A percentile compares a stretch with the other conserved stretches of the same genome.
Evolutionary conservation across 768 basidiomycete genomes (phyloP).

Genomic region (Thelephora aurantiotincta): DNA sequence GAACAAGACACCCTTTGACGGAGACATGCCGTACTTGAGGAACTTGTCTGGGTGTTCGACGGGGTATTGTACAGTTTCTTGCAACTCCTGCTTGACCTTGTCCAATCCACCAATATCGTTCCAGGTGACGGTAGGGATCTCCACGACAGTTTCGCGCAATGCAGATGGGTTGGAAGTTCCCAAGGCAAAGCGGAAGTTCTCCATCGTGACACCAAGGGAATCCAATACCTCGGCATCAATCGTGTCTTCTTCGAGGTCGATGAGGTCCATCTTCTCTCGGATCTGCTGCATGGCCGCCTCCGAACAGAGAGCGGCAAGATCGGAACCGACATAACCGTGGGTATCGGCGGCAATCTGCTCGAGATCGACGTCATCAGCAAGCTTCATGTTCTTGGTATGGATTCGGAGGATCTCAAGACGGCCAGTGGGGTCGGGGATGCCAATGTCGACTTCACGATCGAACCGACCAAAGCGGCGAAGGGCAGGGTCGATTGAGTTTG

Average conservation of each 20-base stretch:
- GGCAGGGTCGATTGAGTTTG: slow-evolving; percentile 98
- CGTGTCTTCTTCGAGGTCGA: slow-evolving; percentile 92
- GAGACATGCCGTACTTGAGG: slow-evolving; percentile 99
- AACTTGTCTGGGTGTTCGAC: slow-evolving; percentile 99
- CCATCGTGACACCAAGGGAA: slow-evolving; percentile 98
- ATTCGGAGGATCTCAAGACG: slow-evolving; percentile 98
- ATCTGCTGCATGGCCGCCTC: slow-evolving; percentile 99
- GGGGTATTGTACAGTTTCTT: slow-evolving; percentile 99
- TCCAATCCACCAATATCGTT: slow-evolving; percentile 99
- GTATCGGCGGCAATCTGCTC: slow-evolving; percentile 99
- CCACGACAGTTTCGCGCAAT: slow-evolving; percentile 97
- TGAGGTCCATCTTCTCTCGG: slow-evolving; percentile 98
- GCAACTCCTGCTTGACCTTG: slow-evolving; percentile 97
- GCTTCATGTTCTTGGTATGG: slow-evolving; percentile 99
- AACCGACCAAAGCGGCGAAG: slow-evolving; percentile 98
- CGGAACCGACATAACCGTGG: slow-evolving; percentile 98
- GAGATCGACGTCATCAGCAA: slow-evolving; percentile 90
- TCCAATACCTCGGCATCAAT: slow-evolving; percentile 99
- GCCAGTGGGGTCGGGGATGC: slow-evolving; percentile 97
- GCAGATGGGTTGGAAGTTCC: slow-evolving; percentile 98
- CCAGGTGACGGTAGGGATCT: slow-evolving; percentile 98
- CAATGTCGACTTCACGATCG: slow-evolving; percentile 98
- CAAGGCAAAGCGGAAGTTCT: slow-evolving; percentile 99
- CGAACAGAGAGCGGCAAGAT: slow-evolving; percentile 93
- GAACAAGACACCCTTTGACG: slow-evolving; percentile 98